These are phyloP conservation scores for Psilocybe mexicana DNA, from an alignment of 1,284 basidiomycete genomes.

Conservation along the genomic window DNA sequence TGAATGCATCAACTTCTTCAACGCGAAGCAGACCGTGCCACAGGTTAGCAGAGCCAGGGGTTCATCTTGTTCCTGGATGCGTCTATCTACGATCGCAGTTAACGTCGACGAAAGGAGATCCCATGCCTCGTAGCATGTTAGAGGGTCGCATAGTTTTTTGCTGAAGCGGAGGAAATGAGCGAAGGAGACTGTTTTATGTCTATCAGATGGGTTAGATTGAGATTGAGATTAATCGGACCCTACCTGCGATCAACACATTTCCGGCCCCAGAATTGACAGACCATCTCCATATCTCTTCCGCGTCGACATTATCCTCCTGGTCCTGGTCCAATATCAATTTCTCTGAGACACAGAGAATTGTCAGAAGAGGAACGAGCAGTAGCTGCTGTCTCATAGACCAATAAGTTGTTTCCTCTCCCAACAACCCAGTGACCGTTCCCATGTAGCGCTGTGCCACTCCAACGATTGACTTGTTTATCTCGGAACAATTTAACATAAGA, in stretches of 20 bases:
- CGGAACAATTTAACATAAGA: constrained; percentile 10
- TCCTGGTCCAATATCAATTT: background rate
- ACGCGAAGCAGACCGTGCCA: constrained; percentile 49
- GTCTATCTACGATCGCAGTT: constrained; percentile 44
- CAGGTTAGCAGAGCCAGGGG: constrained; percentile 49
- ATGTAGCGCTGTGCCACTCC: constrained; percentile 12
- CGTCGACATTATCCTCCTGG: background rate
- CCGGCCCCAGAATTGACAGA: constrained; percentile 1
- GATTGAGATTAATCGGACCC: background rate
- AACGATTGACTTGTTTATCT: constrained; percentile 3
- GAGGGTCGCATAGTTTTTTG: constrained; percentile 30
- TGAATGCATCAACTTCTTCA: constrained; percentile 36
- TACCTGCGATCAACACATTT: constrained; percentile 15
- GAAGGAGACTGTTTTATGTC: constrained; percentile 44
- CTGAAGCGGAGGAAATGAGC: constrained; percentile 44
- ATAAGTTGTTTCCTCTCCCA: constrained; percentile 2
- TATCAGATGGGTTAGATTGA: background rate
- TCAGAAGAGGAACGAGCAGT: constrained; percentile 16
- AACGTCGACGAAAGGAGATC: constrained; percentile 52
- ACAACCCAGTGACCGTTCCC: constrained; percentile 4
- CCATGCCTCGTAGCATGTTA: constrained; percentile 53
- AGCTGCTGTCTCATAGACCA: background rate
- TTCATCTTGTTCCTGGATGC: constrained; percentile 46
- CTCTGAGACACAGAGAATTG: constrained; percentile 6
- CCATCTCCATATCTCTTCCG: constrained; percentile 18